Conservation (phyloP, 345 rosid species). For the Gossypium thurberi region DNA sequence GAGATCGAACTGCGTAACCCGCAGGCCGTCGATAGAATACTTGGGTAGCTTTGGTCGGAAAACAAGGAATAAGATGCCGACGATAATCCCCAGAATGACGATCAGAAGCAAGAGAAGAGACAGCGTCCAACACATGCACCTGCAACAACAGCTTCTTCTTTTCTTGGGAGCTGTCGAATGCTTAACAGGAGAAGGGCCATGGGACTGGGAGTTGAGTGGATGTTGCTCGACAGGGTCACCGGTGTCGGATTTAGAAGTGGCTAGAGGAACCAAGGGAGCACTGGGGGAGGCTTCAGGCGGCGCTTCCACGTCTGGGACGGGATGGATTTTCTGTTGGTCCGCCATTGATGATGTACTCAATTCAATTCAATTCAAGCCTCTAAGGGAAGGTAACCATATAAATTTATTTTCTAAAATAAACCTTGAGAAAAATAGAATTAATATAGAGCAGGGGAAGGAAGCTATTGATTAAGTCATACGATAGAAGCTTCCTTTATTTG, state of each 20-base stretch:
- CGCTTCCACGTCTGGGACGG: conserved; percentile 52
- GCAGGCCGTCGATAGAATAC: conserved; percentile 49
- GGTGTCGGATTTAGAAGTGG: conserved; percentile 46
- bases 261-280: conserved; percentile 47
- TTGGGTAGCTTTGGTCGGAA: conserved; percentile 78
- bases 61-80: conserved; percentile 58
- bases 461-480: not conserved
- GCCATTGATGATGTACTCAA: conserved; percentile 25
- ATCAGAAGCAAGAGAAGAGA: conserved; percentile 44
- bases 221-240: conserved; percentile 16
- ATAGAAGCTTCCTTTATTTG: conserved; percentile 17
- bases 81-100: conserved; percentile 28
- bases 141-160: conserved; percentile 53
- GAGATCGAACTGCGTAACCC: conserved; percentile 43
- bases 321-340: conserved; percentile 61
- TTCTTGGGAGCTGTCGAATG: conserved; percentile 24
- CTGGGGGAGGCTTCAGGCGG: conserved; percentile 28
- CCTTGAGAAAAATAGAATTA: not conserved
- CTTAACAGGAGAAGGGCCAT: conserved; percentile 30
- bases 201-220: conserved; percentile 21
- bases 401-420: not conserved
- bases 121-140: conserved; percentile 61
- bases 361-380: not conserved
- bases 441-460: not conserved
- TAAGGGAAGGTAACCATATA: not conserved